Evolutionary conservation across 2,329 filamentous ascomycete genomes (phyloP).

Genomic region (Penicillium vulpinum): DNA sequence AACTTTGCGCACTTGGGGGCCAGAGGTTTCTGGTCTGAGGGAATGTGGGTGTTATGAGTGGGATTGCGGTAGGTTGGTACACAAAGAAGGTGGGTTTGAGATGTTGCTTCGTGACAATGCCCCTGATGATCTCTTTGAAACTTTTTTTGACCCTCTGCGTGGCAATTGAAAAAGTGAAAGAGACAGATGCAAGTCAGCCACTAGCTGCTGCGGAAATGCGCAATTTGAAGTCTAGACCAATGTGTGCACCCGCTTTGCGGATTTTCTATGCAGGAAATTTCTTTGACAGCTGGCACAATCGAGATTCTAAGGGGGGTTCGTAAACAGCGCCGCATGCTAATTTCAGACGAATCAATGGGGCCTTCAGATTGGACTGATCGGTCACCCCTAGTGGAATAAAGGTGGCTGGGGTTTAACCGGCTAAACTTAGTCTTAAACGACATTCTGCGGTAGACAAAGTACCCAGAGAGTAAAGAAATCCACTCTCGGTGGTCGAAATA

Average conservation of each 20-base stretch:
- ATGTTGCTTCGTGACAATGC: background rate
- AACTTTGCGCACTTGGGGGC: background rate
- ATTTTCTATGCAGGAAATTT: slow-evolving; percentile 14
- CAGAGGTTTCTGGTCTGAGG: background rate
- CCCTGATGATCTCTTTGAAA: background rate
- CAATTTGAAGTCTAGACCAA: slow-evolving; percentile 20
- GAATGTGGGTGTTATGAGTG: background rate
- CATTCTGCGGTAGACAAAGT: background rate
- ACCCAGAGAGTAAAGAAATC: background rate
- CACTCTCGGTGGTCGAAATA: background rate
- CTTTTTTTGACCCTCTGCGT: slow-evolving; percentile 15
- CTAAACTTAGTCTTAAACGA: background rate
- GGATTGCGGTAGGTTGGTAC: background rate
- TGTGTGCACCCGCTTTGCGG: slow-evolving; percentile 16
- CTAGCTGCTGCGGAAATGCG: slow-evolving; percentile 23
- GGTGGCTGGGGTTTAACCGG: slow-evolving; percentile 24
- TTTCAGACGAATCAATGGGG: background rate
- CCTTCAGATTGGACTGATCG: background rate
- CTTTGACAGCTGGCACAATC: slow-evolving; percentile 4
- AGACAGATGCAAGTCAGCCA: slow-evolving; percentile 25
- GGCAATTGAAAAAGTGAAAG: slow-evolving; percentile 18
- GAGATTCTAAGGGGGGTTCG: background rate
- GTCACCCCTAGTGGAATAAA: slow-evolving; percentile 12
- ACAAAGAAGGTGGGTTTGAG: background rate
- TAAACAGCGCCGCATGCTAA: background rate